Conservation (phyloP, 768 basidiomycete species). For the Tulasnella sp. region DNA sequence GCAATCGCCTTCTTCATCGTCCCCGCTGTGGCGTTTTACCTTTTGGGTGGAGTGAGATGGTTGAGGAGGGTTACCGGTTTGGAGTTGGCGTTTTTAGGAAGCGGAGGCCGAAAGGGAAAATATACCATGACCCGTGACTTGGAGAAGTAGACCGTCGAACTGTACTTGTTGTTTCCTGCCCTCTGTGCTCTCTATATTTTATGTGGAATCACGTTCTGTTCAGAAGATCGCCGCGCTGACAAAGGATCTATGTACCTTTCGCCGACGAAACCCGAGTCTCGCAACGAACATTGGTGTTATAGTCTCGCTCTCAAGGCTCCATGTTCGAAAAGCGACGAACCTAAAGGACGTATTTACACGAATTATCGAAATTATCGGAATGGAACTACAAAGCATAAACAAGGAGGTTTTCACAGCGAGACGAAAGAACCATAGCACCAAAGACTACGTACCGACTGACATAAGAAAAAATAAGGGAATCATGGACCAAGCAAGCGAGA, state of each 20-base stretch:
- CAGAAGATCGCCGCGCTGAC: background rate
- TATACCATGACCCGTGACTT: constrained; percentile 23
- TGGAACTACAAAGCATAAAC: background rate
- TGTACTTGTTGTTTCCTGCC: constrained; percentile 1
- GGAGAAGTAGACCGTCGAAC: constrained; percentile 16
- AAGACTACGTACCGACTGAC: background rate
- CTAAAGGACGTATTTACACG: background rate
- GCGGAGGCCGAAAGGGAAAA: constrained; percentile 10
- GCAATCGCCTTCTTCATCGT: constrained; percentile 29
- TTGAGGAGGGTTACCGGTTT: constrained; percentile 29
- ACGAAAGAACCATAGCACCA: background rate
- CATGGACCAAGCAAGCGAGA: constrained; percentile 12
- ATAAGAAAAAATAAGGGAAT: constrained; percentile 14
- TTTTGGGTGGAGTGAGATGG: constrained; percentile 28
- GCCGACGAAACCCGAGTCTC: too few species aligned
- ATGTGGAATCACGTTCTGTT: background rate
- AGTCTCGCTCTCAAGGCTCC: background rate
- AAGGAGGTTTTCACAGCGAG: background rate
- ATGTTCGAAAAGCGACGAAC: background rate
- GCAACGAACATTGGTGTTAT: too few species aligned
- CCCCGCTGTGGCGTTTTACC: constrained; percentile 22
- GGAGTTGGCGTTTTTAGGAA: constrained; percentile 19
- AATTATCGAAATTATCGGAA: background rate
- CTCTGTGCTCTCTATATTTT: background rate
- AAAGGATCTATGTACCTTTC: too few species aligned